Conservation (phyloP, 208 protist genomes). For the Leishmania amazonensis region DNA sequence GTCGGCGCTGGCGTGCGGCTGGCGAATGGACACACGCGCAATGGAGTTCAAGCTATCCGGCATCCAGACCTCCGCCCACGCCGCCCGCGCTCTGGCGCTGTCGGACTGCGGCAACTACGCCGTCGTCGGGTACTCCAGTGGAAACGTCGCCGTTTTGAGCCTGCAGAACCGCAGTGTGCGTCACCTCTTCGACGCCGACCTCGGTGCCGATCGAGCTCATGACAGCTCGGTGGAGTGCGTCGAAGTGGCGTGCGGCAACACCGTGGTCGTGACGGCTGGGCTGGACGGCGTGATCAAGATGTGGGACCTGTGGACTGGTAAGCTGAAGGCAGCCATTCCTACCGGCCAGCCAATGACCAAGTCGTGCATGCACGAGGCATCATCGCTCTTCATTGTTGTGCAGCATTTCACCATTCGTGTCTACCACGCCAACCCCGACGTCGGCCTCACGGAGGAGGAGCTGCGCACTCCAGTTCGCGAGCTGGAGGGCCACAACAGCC, state of each 20-base stretch:
- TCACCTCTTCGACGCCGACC: conserved; percentile 68
- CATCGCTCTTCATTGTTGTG: conserved; percentile 74
- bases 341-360: conserved; percentile 63
- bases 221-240: conserved; percentile 74
- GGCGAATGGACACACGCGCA: conserved; percentile 83
- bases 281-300: conserved; percentile 81
- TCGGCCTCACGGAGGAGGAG: conserved; percentile 39
- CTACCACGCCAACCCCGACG: conserved; percentile 79
- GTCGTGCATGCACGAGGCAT: conserved; percentile 74
- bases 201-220: conserved; percentile 53
- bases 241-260: conserved; percentile 78
- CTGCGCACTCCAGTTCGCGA: conserved; percentile 66
- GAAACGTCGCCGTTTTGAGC: conserved; percentile 70
- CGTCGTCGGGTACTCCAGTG: conserved; percentile 86
- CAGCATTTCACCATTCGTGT: conserved; percentile 76
- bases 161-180: conserved; percentile 81
- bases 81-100: conserved; percentile 71
- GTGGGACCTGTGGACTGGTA: conserved; percentile 61
- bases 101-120: conserved; percentile 91
- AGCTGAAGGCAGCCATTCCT: conserved; percentile 41
- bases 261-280: conserved; percentile 68
- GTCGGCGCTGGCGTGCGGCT: conserved; percentile 69
- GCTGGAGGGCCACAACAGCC: conserved; percentile 77
- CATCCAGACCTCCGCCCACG: conserved; percentile 70
- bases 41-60: conserved; percentile 81